These are phyloP conservation scores for Psophocarpus tetragonolobus DNA, from an alignment of 306 rosid genomes.

Conservation along the genomic window DNA sequence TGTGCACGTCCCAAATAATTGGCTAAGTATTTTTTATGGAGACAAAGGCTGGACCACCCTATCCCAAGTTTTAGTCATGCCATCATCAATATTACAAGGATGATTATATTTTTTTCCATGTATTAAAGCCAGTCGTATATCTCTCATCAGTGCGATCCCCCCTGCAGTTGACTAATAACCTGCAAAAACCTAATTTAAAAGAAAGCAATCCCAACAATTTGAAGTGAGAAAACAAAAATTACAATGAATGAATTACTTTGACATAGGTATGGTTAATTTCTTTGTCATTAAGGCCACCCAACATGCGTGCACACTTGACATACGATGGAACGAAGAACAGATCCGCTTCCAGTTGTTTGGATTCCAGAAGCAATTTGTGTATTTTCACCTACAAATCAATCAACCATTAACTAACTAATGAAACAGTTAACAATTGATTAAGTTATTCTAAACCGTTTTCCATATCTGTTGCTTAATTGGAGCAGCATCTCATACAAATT, in stretches of 20 bases:
- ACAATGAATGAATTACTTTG: constrained; percentile 45
- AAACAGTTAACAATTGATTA: no score
- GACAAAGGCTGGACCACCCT: constrained; percentile 71
- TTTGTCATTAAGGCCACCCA: constrained; percentile 87
- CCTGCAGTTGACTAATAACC: constrained; percentile 95
- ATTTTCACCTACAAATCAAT: constrained; percentile 72
- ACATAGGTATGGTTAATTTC: constrained; percentile 75
- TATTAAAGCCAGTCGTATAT: constrained; percentile 83
- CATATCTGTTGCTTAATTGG: no score
- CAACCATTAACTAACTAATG: neutral
- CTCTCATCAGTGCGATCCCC: constrained; percentile 97
- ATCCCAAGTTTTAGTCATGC: constrained; percentile 59
- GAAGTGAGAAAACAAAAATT: constrained; percentile 4
- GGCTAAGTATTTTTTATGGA: constrained; percentile 75
- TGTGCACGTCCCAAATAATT: constrained; percentile 97
- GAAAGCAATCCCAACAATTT: constrained; percentile 12
- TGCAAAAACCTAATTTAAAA: constrained; percentile 27
- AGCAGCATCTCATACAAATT: constrained; percentile 74
- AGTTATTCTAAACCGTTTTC: no score
- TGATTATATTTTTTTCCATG: constrained; percentile 97
- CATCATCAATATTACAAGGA: constrained; percentile 94
- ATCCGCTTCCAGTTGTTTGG: constrained; percentile 80
- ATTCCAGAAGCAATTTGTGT: constrained; percentile 71
- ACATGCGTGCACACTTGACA: constrained; percentile 84
- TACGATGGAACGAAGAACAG: constrained; percentile 90